A percentile compares a stretch with the other conserved stretches of the same genome.
phyloP scores from a whole-genome alignment of 2,329 filamentous ascomycete species.

The Fusarium chuoi region DNA sequence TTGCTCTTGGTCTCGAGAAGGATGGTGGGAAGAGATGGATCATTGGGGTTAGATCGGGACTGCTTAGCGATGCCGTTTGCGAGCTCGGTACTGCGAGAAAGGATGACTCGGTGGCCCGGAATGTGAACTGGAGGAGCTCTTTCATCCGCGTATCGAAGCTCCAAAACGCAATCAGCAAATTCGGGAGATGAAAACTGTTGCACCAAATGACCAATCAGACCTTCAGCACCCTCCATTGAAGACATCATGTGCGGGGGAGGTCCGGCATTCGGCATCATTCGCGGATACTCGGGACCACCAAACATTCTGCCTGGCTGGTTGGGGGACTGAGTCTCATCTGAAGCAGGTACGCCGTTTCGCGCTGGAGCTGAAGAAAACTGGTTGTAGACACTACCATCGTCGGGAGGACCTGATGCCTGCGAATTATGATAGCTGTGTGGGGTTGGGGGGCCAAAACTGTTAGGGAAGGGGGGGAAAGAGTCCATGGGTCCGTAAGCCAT shows the following conservation, averaged over 20 bases:
- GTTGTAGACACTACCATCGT: conserved; percentile 55
- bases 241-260: conserved; percentile 44
- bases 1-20: conserved; percentile 61
- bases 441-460: conserved; percentile 63
- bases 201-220: conserved; percentile 53
- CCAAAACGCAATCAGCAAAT: conserved; percentile 57
- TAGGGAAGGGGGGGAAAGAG: conserved; percentile 47
- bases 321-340: conserved; percentile 44
- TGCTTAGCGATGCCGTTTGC: conserved; percentile 43
- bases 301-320: conserved; percentile 47
- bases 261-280: conserved; percentile 48
- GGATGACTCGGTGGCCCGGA: conserved; percentile 64
- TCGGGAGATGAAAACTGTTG: conserved; percentile 48
- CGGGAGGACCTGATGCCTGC: conserved; percentile 63
- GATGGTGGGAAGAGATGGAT: conserved; percentile 43
- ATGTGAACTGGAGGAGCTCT: conserved; percentile 55
- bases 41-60: conserved; percentile 45
- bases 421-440: conserved; percentile 72
- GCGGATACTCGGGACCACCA: conserved; percentile 45
- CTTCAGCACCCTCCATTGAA: conserved; percentile 49
- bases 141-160: conserved; percentile 57
- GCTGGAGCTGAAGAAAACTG: conserved; percentile 53
- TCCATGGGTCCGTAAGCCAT: conserved; percentile 51
- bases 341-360: conserved; percentile 50
- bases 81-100: conserved; percentile 60